Conservation (phyloP, 306 rosid species). For the Biancaea sappan region DNA sequence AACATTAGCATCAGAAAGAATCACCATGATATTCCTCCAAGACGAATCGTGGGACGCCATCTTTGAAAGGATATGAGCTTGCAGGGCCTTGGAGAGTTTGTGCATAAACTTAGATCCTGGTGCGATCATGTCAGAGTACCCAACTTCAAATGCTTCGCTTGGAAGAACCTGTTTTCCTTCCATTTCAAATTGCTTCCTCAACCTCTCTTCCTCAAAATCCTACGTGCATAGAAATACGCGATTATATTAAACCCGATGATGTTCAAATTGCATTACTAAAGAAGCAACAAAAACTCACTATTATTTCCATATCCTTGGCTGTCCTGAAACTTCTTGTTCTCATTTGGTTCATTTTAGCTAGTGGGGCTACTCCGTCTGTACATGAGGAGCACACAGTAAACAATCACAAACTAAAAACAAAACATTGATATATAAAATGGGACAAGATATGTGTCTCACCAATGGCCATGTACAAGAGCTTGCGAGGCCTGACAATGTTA, state of each 20-base stretch:
- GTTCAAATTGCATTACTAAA: not conserved
- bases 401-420: too few species aligned
- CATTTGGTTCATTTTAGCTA: constrained; percentile 71
- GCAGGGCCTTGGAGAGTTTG: constrained; percentile 51
- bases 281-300: not conserved
- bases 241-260: not conserved
- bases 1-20: constrained; percentile 40
- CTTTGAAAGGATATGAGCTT: constrained; percentile 25
- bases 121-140: constrained; percentile 51
- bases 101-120: constrained; percentile 70
- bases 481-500: constrained; percentile 39
- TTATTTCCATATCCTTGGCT: constrained; percentile 36
- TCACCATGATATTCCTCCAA: constrained; percentile 52
- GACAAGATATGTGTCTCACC: too few species aligned
- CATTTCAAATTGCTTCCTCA: constrained; percentile 41
- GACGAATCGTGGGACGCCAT: constrained; percentile 28
- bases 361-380: constrained; percentile 71
- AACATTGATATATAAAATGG: too few species aligned
- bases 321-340: constrained; percentile 46
- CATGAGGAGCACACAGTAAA: not conserved
- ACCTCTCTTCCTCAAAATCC: constrained; percentile 52
- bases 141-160: constrained; percentile 40
- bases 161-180: constrained; percentile 57
- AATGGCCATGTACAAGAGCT: constrained; percentile 51
- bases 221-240: not conserved